Base-by-base conservation (phyloP, 148 eudicot genomes). In the Chenopodium album region DNA sequence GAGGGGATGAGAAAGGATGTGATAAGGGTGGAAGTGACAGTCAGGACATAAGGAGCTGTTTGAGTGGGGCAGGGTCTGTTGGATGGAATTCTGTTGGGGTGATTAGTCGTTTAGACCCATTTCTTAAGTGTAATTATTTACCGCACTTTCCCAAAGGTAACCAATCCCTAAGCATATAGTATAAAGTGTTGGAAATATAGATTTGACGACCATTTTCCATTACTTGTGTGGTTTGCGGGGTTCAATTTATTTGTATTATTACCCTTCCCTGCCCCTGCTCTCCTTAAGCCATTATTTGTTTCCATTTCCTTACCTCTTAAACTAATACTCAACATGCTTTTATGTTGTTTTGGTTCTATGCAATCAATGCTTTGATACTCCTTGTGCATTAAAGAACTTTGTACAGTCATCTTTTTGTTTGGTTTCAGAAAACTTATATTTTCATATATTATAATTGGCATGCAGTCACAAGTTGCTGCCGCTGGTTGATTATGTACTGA, bases 391-490 rank as follows among this genome's bases (percentile, higher is more conserved):
- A 67, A 22, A 54, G 67, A 77, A 17, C 71, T 37, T 29, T 47
- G 29, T 29, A 26, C 0, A 37, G 71, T 67, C 16, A 29, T 50
- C n/a, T 23, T 17, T 19, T 12, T 31, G 52, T 34, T 37, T 41
- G 46, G 17, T 60, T 32, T 70, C 28, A 56, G 17, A n/a, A 20
- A 59, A 37, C 22, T 56, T 13, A 2, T 46, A 32, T 71, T 23
- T 16, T 78, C 81, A 31, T 71, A 59, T 60, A 74, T 64, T 50
- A 9, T 23, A 26, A 75, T 71, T 76, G 64, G 62, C 76, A 11
- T 82, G 89, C 92, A 94, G 99, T 87, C 88, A 85, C 67, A 96
- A 91, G 81, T 78, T 96, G 90, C 98, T 88, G 81, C 98, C 94
- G 0, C 75, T 96, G 90, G 92, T 96, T 69, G 90, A 89, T 54